Percentiles rank a stretch among this genome's conserved stretches.
Conservation (phyloP, 768 basidiomycete species). For the Boletellus sp. region DNA sequence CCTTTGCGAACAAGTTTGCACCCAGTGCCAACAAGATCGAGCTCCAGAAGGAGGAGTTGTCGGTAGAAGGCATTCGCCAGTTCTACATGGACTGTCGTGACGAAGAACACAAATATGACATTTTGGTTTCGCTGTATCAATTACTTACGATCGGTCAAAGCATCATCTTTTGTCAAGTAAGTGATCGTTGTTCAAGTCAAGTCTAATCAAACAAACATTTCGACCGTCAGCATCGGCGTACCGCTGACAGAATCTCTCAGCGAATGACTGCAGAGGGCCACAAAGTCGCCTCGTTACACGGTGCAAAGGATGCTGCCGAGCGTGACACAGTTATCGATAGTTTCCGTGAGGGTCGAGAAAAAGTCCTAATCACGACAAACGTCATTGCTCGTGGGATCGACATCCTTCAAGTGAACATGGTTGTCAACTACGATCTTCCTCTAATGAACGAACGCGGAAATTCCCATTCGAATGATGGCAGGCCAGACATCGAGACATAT, state of each 20-base stretch:
- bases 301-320: constrained; percentile 85
- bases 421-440: constrained; percentile 98
- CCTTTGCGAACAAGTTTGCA: constrained; percentile 91
- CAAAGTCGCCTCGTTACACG: constrained; percentile 93
- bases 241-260: constrained; percentile 86
- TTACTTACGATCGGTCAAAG: constrained; percentile 95
- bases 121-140: constrained; percentile 84
- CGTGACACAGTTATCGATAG: constrained; percentile 91
- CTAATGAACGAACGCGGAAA: constrained; percentile 68
- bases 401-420: constrained; percentile 99
- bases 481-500: constrained; percentile 94
- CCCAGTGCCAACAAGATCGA: constrained; percentile 96
- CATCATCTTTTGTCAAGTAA: constrained; percentile 95
- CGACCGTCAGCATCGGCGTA: constrained; percentile 68
- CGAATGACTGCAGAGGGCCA: constrained; percentile 93
- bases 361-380: constrained; percentile 97
- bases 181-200: constrained; percentile 19
- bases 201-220: neutral
- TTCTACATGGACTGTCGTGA: constrained; percentile 96
- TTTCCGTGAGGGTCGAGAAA: constrained; percentile 94
- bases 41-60: constrained; percentile 89
- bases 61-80: constrained; percentile 91
- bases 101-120: constrained; percentile 93
- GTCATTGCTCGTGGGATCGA: constrained; percentile 98
- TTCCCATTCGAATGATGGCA: constrained; percentile 43